Conservation (phyloP, 225 moss, liverwort and hornwort species). For the Ulota crispa region DNA sequence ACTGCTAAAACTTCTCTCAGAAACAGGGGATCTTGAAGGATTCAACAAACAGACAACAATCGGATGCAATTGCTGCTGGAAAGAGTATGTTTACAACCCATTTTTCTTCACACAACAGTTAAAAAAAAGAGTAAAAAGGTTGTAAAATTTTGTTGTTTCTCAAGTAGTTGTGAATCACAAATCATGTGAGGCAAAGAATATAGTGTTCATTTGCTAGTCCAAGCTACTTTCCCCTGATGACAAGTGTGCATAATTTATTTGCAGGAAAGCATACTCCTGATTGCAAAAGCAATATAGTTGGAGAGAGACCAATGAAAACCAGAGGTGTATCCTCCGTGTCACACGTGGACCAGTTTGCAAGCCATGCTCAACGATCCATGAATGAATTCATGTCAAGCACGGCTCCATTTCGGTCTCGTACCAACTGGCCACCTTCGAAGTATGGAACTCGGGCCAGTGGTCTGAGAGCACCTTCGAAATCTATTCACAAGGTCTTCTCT, state of each 20-base stretch:
- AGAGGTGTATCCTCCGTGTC: conserved; percentile 34
- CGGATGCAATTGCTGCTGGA: conserved; percentile 33
- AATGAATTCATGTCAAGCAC: conserved; percentile 46
- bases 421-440: conserved; percentile 47
- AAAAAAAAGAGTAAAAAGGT: background rate
- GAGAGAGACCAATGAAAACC: conserved; percentile 28
- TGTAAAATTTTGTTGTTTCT: background rate
- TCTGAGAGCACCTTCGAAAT: conserved; percentile 41
- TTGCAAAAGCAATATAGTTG: conserved; percentile 29
- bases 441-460: conserved; percentile 49
- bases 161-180: background rate
- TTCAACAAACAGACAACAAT: conserved; percentile 26
- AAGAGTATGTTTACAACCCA: conserved; percentile 41
- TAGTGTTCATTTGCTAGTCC: background rate
- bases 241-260: background rate
- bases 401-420: conserved; percentile 52
- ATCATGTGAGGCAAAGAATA: background rate
- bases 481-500: conserved; percentile 17
- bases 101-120: background rate
- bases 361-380: conserved; percentile 50
- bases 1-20: conserved; percentile 15
- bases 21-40: conserved; percentile 35
- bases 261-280: conserved; percentile 44
- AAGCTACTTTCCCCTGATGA: background rate
- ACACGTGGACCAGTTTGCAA: conserved; percentile 37